phyloP scores from a whole-genome alignment of 495 filamentous ascomycete genomes.

The Podospora comata region DNA sequence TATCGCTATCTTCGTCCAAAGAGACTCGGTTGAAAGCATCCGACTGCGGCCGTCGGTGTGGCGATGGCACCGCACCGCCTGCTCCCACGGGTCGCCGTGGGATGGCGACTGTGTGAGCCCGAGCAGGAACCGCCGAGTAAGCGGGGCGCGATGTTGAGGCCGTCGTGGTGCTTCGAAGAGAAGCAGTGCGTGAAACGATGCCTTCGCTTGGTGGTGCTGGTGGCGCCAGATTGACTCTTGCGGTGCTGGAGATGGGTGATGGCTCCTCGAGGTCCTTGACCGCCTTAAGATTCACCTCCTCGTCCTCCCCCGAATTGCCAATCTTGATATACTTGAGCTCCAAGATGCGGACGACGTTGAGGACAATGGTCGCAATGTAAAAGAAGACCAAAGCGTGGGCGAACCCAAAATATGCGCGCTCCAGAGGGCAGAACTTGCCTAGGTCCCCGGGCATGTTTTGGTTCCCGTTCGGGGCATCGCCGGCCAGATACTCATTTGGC shows the following conservation, averaged over 20 bases:
- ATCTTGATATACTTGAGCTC: conserved; percentile 31
- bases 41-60: neutral
- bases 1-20: conserved; percentile 24
- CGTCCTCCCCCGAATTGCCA: conserved; percentile 26
- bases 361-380: conserved; percentile 36
- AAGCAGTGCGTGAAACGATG: conserved; percentile 34
- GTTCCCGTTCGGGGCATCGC: conserved; percentile 9
- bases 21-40: conserved; percentile 17
- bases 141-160: conserved; percentile 5
- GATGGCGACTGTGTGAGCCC: conserved; percentile 6
- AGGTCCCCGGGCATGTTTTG: conserved; percentile 26
- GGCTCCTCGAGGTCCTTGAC: conserved; percentile 10
- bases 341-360: conserved; percentile 32
- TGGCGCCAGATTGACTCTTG: neutral
- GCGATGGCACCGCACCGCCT: neutral
- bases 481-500: conserved; percentile 20
- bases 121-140: neutral
- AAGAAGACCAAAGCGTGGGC: conserved; percentile 37
- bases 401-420: conserved; percentile 36
- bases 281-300: conserved; percentile 28
- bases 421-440: conserved; percentile 36
- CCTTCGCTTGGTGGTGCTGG: conserved; percentile 33
- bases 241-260: conserved; percentile 10
- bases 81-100: conserved; percentile 17
- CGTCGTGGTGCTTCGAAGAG: conserved; percentile 33